These are phyloP conservation scores for Dioszegia hungarica DNA, from an alignment of 768 basidiomycete species.

Conservation along the genomic window DNA sequence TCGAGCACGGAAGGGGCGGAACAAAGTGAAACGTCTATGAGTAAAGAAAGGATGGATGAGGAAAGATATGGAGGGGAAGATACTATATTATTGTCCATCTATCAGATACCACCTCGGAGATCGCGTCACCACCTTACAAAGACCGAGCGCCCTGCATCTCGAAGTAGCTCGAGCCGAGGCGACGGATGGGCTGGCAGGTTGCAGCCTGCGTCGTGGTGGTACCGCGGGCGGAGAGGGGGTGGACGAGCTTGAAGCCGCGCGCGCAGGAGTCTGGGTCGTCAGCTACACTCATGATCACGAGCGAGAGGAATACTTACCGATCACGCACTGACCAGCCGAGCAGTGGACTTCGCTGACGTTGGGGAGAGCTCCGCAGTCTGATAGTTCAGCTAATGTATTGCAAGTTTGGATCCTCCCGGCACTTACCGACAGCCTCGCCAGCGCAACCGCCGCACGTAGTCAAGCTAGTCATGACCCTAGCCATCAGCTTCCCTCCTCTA, in stretches of 20 bases:
- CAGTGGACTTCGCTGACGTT: constrained; percentile 23
- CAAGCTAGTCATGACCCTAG: constrained; percentile 15
- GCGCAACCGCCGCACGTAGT: constrained; percentile 23
- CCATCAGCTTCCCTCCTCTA: neutral
- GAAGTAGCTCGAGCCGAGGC: neutral
- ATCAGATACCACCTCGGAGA: neutral
- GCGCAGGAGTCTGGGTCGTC: constrained; percentile 7
- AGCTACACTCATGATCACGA: neutral
- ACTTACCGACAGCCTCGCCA: constrained; percentile 21
- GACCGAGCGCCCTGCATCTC: neutral
- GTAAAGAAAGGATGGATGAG: neutral
- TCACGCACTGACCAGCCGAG: constrained; percentile 11
- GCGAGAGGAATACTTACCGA: constrained; percentile 12
- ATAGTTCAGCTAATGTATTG: neutral
- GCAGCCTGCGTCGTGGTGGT: neutral
- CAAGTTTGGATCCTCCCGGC: too few species aligned
- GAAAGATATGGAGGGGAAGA: too few species aligned
- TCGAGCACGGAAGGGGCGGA: too few species aligned
- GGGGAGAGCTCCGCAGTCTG: constrained; percentile 22
- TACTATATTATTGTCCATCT: too few species aligned
- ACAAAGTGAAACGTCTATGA: neutral
- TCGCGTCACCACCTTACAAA: neutral
- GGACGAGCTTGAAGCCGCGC: constrained; percentile 5
- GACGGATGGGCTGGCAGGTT: constrained; percentile 1
- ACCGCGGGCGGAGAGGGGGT: neutral